A percentile compares a stretch with the other conserved stretches of the same genome.
Conservation (phyloP, 1,284 basidiomycete species). For the Athelia psychrophila region DNA sequence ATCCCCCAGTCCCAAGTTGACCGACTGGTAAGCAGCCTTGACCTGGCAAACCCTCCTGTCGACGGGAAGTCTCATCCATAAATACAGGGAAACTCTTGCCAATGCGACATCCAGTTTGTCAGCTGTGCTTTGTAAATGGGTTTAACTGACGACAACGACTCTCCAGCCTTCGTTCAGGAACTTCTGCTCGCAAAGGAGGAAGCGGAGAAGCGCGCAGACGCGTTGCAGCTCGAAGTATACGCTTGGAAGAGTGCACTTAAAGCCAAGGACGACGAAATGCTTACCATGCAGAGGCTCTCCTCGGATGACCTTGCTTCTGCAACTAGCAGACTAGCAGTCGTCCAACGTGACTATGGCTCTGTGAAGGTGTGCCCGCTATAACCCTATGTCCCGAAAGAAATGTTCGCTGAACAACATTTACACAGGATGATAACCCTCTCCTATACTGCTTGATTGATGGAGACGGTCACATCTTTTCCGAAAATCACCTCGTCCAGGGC, state of each 20-base stretch:
- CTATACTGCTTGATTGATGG: conserved; percentile 43
- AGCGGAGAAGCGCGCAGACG: conserved; percentile 28
- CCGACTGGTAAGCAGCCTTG: no score
- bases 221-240: conserved; percentile 33
- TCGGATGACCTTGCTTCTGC: conserved; percentile 17
- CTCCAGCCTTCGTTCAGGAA: conserved; percentile 27
- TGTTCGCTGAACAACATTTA: neutral
- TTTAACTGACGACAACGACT: neutral
- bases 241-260: conserved; percentile 38
- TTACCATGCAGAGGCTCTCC: conserved; percentile 15
- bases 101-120: conserved; percentile 9
- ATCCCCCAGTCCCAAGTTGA: no score
- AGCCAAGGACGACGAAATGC: conserved; percentile 26
- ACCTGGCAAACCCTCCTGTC: no score
- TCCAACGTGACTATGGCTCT: conserved; percentile 32
- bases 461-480: conserved; percentile 41
- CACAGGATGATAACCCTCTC: conserved; percentile 37
- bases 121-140: neutral
- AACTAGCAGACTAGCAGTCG: conserved; percentile 14
- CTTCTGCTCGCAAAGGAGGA: conserved; percentile 26
- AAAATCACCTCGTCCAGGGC: conserved; percentile 36
- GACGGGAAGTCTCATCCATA: no score
- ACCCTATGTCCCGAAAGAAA: neutral
- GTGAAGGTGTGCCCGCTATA: conserved; percentile 24
- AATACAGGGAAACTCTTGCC: conserved; percentile 6